Base-by-base conservation (phyloP, 345 rosid genomes). In the Nephelium lappaceum region DNA sequence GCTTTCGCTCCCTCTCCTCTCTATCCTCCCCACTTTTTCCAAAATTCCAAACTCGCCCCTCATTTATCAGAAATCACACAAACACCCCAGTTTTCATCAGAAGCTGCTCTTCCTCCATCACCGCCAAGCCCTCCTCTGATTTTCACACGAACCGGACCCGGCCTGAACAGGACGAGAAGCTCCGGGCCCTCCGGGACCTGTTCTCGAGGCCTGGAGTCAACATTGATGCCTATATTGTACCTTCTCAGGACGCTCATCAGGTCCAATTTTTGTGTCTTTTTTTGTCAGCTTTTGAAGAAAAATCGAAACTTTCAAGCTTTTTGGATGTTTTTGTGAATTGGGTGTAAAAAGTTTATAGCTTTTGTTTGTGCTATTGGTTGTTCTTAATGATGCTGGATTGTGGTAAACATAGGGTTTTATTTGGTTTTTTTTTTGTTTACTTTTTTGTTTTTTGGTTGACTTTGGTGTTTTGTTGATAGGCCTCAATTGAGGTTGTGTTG, bases 241-340 rank as follows among this genome's bases (percentile, higher is more conserved):
- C 99, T 81, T 95, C 99, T 74, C 98, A 91, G 82, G 99, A 95
- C 84, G 95, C 99, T 11, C 99, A 95, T 78, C 98, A 95, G 98
- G 98, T 93, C 80, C 31, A 51, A 27, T 73, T 43, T 69, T n/a
- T 23, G 6, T 38, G 25, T 24, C 0, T 14, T 5, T 67, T 16
- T 64, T 5, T 68, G 38, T 36, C 64, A 4, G 15, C 55, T 47
- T n/a, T 14, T 2, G 1, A 31, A 31, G 36, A 1, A 31, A 31
- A 31, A 31, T 31, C 36, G 3, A 31, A 31, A 31, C 36, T 31
- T 31, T 31, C 36, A 31, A 31, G 36, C 36, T 31, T 31, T 31
- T 31, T 49, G 15, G 15, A 7, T 49, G 25, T 21, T 69, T 11
- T 3, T 25, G 16, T 42, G 18, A 16, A 53, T 8, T 55, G 74